Percentiles rank a stretch among this genome's conserved stretches.
Evolutionary conservation across 202 grass and related monocot genomes (phyloP).

Genomic region (Saccharum hybrid): DNA sequence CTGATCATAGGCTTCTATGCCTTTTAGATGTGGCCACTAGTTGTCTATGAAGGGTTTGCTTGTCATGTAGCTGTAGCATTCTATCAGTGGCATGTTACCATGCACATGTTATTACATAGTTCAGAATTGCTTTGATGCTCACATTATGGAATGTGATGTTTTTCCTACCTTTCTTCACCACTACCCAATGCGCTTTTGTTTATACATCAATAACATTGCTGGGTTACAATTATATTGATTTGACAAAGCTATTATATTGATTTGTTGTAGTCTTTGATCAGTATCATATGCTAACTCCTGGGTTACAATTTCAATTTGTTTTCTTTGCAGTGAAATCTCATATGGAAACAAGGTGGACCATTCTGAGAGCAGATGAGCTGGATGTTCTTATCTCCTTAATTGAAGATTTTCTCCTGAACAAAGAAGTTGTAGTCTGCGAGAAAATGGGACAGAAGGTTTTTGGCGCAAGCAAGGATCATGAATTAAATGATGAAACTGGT

Average conservation of each 20-base stretch:
- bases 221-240: neutral
- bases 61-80: constrained; percentile 17
- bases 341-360: constrained; percentile 55
- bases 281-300: neutral
- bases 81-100: neutral
- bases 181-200: neutral
- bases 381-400: constrained; percentile 59
- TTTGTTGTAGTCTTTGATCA: constrained; percentile 8
- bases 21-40: constrained; percentile 10
- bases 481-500: constrained; percentile 41
- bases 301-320: constrained; percentile 31
- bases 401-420: constrained; percentile 75
- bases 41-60: neutral
- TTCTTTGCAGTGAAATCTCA: constrained; percentile 58
- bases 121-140: constrained; percentile 13
- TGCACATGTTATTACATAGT: neutral
- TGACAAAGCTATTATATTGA: neutral
- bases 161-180: constrained; percentile 8
- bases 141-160: constrained; percentile 10
- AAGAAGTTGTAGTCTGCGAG: constrained; percentile 63
- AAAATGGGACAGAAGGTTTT: constrained; percentile 43
- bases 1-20: neutral
- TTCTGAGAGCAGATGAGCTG: constrained; percentile 52
- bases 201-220: neutral
- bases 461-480: constrained; percentile 28